Conservation (phyloP, 2,329 filamentous ascomycete genomes). For the Thelonectria olida region DNA sequence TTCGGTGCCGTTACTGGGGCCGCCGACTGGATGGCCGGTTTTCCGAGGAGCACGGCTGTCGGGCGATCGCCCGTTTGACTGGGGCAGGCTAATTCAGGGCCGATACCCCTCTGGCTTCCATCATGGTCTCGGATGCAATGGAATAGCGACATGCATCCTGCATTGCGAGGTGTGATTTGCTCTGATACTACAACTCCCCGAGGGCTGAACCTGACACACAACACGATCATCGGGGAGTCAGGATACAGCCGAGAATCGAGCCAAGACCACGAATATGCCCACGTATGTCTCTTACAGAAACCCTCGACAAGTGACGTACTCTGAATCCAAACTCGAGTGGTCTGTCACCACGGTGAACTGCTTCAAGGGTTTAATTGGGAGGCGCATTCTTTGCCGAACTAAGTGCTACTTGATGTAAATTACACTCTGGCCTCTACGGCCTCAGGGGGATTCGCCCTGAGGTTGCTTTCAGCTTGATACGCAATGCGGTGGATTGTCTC, state of each 20-base stretch:
- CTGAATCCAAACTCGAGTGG: background rate
- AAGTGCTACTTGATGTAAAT: background rate
- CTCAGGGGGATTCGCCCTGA: background rate
- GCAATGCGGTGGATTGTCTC: constrained; percentile 19
- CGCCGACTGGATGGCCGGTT: constrained; percentile 24
- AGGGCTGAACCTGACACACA: constrained; percentile 3
- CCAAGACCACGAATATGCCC: background rate
- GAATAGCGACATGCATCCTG: background rate
- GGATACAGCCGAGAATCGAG: background rate
- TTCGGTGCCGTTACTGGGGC: constrained; percentile 20
- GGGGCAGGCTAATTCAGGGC: background rate
- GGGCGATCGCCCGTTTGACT: constrained; percentile 40
- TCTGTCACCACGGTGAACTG: constrained; percentile 16
- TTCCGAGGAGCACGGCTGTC: constrained; percentile 35
- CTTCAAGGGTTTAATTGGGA: background rate
- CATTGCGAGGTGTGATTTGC: background rate
- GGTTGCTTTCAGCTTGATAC: constrained; percentile 14
- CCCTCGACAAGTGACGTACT: background rate
- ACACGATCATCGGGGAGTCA: constrained; percentile 8
- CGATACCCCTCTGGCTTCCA: background rate
- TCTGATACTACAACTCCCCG: constrained; percentile 7
- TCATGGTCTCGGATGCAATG: background rate
- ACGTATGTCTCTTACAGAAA: background rate
- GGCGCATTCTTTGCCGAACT: constrained; percentile 2
- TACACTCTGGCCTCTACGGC: background rate